phyloP scores from a whole-genome alignment of 2,329 filamentous ascomycete genomes.

The Claviceps humidiphila region DNA sequence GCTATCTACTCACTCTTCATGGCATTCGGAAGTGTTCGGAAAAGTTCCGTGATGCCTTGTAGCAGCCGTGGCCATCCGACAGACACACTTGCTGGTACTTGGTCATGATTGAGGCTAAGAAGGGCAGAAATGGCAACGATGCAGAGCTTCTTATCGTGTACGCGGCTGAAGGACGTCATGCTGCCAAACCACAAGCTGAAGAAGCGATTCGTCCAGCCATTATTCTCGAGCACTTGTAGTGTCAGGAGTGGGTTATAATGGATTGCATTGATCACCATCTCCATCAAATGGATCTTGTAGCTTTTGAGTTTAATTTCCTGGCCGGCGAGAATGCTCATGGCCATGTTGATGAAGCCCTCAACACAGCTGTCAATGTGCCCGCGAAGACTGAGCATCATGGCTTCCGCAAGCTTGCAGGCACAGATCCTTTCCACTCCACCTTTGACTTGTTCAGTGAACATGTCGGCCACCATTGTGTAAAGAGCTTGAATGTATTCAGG shows the following conservation, averaged over 20 bases:
- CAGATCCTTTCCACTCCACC: constrained; percentile 91
- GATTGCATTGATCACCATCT: constrained; percentile 96
- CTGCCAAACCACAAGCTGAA: constrained; percentile 97
- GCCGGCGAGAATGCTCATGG: constrained; percentile 67
- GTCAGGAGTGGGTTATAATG: constrained; percentile 90
- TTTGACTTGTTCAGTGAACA: constrained; percentile 86
- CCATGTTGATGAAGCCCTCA: constrained; percentile 75
- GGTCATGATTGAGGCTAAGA: constrained; percentile 62
- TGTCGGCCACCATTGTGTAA: constrained; percentile 86
- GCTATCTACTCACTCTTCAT: constrained; percentile 56
- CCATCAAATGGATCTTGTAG: constrained; percentile 92
- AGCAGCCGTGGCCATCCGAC: constrained; percentile 90
- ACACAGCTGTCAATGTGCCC: constrained; percentile 81
- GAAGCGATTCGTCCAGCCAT: constrained; percentile 96
- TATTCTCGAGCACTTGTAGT: constrained; percentile 75
- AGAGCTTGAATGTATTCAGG: constrained; percentile 78
- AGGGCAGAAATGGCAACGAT: constrained; percentile 87
- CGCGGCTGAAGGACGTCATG: constrained; percentile 83
- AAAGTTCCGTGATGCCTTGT: constrained; percentile 75
- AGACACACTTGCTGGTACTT: constrained; percentile 84
- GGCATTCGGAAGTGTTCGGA: constrained; percentile 79
- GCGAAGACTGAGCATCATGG: constrained; percentile 89
- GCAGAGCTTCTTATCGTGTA: constrained; percentile 97
- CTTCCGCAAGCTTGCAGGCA: constrained; percentile 93
- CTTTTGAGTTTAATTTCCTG: constrained; percentile 80